Base-by-base conservation (phyloP, 2,329 filamentous ascomycete species). In the Onygenales sp. region DNA sequence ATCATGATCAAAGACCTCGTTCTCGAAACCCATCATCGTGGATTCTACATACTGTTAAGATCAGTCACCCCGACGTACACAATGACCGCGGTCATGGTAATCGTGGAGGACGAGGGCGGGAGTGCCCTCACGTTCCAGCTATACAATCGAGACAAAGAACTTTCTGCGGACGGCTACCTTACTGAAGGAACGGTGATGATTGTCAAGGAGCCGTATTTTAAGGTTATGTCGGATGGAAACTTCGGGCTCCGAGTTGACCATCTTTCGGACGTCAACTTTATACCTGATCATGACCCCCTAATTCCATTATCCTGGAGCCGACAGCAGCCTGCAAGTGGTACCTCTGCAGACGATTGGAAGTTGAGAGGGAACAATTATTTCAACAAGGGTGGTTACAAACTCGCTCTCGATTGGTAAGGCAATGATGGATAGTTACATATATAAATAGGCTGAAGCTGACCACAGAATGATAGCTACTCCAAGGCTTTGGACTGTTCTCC, bases 161-260 rank as follows among this genome's bases (percentile, higher is more conserved):
- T 71, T 0, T 58, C 69, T 2, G 61, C 61, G 0, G 57, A 67
- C 3, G 61, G 74, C 5, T 58, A 71, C 0, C 49, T 80, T 2
- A 54, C 59, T 0, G 51, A 63, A 4, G 64, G 66, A 1, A 64
- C 62, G 10, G 59, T 74, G 0, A 66, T 72, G 9, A 59, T 81
- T 32, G 51, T 82, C 32, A 83, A 81, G 56, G 78, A 82, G 53
- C 27, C 70, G 77, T 14, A 14, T 14, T 14, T 14, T 1, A 14
- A 14, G 14, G 14, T 14, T 14, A 14, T 14, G 14, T 1, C 1
- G 14, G 14, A 14, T 2, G 14, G 14, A 14, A 14, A 14, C 14
- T 14, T 14, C 14, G 14, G 14, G 14, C 14, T 14, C 27, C 70
- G 77, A 5, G 74, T 80, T 6, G 79, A 82, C 53, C 79, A 82